These are phyloP conservation scores for Galerina sulciceps DNA, from an alignment of 768 basidiomycete genomes.

Conservation along the genomic window DNA sequence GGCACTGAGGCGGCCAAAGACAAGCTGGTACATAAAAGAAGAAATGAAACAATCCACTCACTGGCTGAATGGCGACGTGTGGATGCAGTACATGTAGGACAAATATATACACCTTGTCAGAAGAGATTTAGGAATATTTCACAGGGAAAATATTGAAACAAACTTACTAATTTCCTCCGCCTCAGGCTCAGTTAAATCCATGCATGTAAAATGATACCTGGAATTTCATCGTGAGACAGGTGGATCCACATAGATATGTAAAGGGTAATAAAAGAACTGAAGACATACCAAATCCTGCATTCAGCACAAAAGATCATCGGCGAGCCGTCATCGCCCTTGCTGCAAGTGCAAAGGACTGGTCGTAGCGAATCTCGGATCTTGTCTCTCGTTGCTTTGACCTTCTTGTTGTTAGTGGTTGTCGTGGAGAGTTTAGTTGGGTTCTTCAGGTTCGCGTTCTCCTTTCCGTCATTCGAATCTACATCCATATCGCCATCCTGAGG, in stretches of 20 bases:
- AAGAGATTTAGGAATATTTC: slow-evolving; percentile 15
- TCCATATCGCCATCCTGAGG: slow-evolving; percentile 22
- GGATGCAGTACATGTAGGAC: slow-evolving; percentile 55
- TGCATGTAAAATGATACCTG: slow-evolving; percentile 88
- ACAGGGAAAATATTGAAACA: slow-evolving; percentile 1
- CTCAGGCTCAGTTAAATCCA: slow-evolving; percentile 60
- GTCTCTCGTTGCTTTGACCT: slow-evolving; percentile 24
- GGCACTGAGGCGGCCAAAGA: slow-evolving; percentile 20
- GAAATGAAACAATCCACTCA: slow-evolving; percentile 58
- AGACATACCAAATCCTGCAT: slow-evolving; percentile 72
- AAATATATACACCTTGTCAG: slow-evolving; percentile 58
- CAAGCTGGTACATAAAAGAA: slow-evolving; percentile 34
- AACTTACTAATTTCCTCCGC: slow-evolving; percentile 82
- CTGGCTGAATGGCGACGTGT: slow-evolving; percentile 72
- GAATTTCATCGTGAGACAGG: neutral
- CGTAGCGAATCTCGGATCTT: slow-evolving; percentile 22
- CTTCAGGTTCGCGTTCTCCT: slow-evolving; percentile 13
- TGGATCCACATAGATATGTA: slow-evolving; percentile 8
- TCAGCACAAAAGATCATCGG: slow-evolving; percentile 80
- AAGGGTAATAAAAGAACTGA: neutral
- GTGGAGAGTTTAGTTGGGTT: slow-evolving; percentile 7
- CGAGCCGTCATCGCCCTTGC: slow-evolving; percentile 72
- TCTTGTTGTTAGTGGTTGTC: neutral
- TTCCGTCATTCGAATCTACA: slow-evolving; percentile 13
- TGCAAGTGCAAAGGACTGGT: slow-evolving; percentile 62